Evolutionary conservation across 1,284 basidiomycete genomes (phyloP), one percentile per base, ranked within the genome.

Genomic region (Ganoderma resinaceum): DNA sequence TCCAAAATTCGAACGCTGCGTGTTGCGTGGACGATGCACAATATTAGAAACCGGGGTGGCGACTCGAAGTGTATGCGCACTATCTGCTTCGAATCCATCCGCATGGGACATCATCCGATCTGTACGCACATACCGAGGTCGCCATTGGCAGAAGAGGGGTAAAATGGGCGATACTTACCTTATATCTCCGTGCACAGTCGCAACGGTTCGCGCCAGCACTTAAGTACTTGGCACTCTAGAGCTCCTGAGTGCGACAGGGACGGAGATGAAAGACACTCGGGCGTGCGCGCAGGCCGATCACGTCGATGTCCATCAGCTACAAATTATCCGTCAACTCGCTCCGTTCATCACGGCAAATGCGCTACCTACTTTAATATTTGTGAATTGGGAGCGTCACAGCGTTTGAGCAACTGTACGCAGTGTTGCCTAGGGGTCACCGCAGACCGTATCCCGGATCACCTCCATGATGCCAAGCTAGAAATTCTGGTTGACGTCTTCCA

Each of bases 301-400:
- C 78, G 63, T 80, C 78, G 62, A 80, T 79, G 66, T 80, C 79
- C 29, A 80, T 67, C 5, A 7, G 78, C 74, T 65, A 78, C 79
- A 80, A 46, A 64, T 42, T 66, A 6, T 1, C 37, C 26, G 20
- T 43, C 20, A 57, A n/a, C 26, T 7, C 11, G 3, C 37, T 2
- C 12, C 53, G 18, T 20, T 26, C 43, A 33, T n/a, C 18, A 23
- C 20, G 9, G 43, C 6, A 1, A 1, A 43, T n/a, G 26, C n/a
- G 26, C 8, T 53, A 29, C 11, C 29, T 33, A 40, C 23, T 12
- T 29, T 9, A 38, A 38, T 38, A 38, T 11, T 38, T 8, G n/a
- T 14, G n/a, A 11, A 42, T 42, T 9, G 12, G 33, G 37, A 23
- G 33, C 52, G 26, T 16, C 2, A 35, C 18, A 23, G 8, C 35